Evolutionary conservation across 2,329 filamentous ascomycete genomes (phyloP).

Genomic region (Elsinoe perseae): DNA sequence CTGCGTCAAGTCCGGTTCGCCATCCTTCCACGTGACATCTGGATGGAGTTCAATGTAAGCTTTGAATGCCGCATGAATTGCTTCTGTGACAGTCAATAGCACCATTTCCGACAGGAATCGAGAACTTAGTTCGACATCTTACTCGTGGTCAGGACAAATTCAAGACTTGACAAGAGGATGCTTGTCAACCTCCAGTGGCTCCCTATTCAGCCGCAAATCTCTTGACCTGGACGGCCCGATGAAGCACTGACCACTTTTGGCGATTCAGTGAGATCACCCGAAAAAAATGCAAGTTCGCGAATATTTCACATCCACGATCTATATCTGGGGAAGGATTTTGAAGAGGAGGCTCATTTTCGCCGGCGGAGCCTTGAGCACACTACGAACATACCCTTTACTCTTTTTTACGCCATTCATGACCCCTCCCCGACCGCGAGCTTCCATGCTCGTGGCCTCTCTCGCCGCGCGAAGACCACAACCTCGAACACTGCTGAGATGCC

Average conservation of each 20-base stretch:
- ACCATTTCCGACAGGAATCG: constrained; percentile 54
- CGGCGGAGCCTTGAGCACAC: neutral
- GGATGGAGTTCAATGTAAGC: constrained; percentile 20
- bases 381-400: neutral
- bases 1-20: constrained; percentile 45
- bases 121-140: neutral
- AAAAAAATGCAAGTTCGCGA: constrained; percentile 3
- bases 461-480: constrained; percentile 19
- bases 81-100: constrained; percentile 64
- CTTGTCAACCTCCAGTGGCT: neutral
- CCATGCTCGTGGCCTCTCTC: constrained; percentile 29
- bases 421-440: constrained; percentile 27
- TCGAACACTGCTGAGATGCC: constrained; percentile 24
- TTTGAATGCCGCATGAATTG: constrained; percentile 56
- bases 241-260: constrained; percentile 3
- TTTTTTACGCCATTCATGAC: constrained; percentile 24
- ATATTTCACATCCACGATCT: constrained; percentile 4
- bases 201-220: constrained; percentile 4
- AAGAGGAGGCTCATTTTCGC: neutral
- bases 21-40: constrained; percentile 13
- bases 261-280: constrained; percentile 5
- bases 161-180: neutral
- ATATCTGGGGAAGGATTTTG: neutral
- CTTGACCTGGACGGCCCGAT: constrained; percentile 5
- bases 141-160: neutral